Base-by-base conservation (phyloP, 768 basidiomycete species). In the Auricularia auricula-judae region DNA sequence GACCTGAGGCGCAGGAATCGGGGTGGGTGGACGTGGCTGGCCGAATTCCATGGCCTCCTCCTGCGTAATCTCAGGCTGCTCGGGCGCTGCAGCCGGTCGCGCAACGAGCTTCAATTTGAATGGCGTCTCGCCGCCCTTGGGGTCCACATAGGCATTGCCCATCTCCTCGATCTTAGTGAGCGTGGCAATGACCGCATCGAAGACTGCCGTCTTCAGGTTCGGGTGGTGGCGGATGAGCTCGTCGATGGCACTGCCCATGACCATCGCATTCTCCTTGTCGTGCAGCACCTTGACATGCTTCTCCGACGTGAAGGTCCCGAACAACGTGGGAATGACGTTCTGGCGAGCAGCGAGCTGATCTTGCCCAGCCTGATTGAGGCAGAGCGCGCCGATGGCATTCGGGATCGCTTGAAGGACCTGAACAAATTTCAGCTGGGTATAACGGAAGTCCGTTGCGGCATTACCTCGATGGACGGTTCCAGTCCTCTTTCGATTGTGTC, bases 141-240 rank as follows among this genome's bases (percentile, higher is more conserved):
- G 79, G 3, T 84, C 77, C 5, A 74, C 74, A 66, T 81, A 92
- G 2, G 77, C 72, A 60, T 80, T 81, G 10, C 91, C 94, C 2
- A 90, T 74, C 58, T 85, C 84, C 72, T 93, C 88, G 39, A 97
- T 86, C 73, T 82, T 84, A 66, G 80, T 76, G 67, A 98, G 76
- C 5, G 88, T 85, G 1, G 82, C 77, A 65, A 86, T 86, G 66
- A 95, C 75, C 1, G 90, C 84, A 14, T 89, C 85, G 67, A 96
- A 90, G 16, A 98, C 86, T 29, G 87, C 75, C 1, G 81, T 73
- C 73, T 93, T 96, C 59, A 99, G 79, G 1, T 83, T 80, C 3
- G 97, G 97, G 74, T 99, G 97, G 71, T 99, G 97, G 4, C 97
- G 86, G 65, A 96, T 87, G 65, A 99, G 86, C 72, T 99, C 97